Percentiles rank a stretch among this genome's conserved stretches.
These are phyloP conservation scores for Cynara cardunculus DNA, from an alignment of 129 eudicot species.

Conservation along the genomic window DNA sequence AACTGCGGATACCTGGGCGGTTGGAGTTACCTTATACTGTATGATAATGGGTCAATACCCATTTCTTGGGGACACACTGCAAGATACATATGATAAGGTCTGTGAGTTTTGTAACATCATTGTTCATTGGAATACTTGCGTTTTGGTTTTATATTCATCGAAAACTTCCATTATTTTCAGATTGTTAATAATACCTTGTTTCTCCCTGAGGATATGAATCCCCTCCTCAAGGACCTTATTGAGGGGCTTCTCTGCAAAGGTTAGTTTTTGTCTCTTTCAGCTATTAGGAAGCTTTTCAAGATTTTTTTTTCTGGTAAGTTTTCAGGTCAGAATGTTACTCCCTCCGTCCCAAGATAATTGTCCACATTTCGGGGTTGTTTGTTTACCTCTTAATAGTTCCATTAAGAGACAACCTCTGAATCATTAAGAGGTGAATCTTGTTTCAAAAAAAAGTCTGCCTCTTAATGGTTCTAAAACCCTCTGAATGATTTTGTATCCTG, in stretches of 20 bases:
- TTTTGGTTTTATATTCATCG: background rate
- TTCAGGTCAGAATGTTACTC: background rate
- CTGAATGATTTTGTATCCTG: too few species aligned
- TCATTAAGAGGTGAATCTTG: too few species aligned
- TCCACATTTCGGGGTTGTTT: background rate
- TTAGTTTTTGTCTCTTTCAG: slow-evolving; percentile 15
- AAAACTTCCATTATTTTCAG: slow-evolving; percentile 20
- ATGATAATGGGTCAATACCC: slow-evolving; percentile 81
- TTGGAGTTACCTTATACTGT: slow-evolving; percentile 85
- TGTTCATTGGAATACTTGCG: background rate
- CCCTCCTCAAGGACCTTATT: slow-evolving; percentile 59
- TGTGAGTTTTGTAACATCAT: slow-evolving; percentile 5
- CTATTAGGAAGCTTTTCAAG: background rate
- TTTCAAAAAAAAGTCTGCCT: too few species aligned
- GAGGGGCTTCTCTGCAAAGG: slow-evolving; percentile 99
- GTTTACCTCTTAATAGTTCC: too few species aligned
- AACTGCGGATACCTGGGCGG: slow-evolving; percentile 97
- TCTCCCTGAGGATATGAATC: slow-evolving; percentile 71
- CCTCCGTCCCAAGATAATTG: background rate
- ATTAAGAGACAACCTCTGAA: too few species aligned
- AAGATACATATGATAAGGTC: slow-evolving; percentile 92
- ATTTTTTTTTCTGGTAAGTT: background rate
- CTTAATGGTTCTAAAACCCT: too few species aligned
- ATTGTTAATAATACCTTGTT: slow-evolving; percentile 50
- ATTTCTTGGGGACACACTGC: slow-evolving; percentile 89